Conservation (phyloP, 495 filamentous ascomycete genomes). For the Hypoxylon crocopeplum region DNA sequence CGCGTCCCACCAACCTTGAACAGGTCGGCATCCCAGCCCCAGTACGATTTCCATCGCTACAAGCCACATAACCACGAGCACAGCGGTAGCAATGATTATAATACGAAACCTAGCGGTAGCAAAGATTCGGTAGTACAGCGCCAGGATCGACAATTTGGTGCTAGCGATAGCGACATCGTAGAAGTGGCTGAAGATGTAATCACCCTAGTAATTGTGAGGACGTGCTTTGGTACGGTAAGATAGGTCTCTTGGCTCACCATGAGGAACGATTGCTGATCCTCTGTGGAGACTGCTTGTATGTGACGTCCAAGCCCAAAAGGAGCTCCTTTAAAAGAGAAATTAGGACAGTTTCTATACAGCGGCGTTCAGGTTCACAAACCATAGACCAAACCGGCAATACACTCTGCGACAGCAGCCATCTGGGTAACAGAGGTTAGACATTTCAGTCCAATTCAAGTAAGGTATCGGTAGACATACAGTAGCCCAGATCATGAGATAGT, state of each 20-base stretch:
- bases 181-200: slow-evolving; percentile 43
- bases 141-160: slow-evolving; percentile 41
- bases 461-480: slow-evolving; percentile 24
- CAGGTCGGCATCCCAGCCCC: slow-evolving; percentile 43
- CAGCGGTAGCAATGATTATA: slow-evolving; percentile 16
- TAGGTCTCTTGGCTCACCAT: slow-evolving; percentile 11
- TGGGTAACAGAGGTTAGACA: not conserved
- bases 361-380: slow-evolving; percentile 17
- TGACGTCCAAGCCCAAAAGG: slow-evolving; percentile 38
- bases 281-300: slow-evolving; percentile 22
- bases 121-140: slow-evolving; percentile 41
- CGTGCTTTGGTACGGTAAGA: not conserved
- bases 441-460: not conserved
- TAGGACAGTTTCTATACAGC: not conserved
- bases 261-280: slow-evolving; percentile 18
- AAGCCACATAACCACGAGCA: slow-evolving; percentile 31
- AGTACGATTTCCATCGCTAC: slow-evolving; percentile 40
- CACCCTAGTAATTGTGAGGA: slow-evolving; percentile 20
- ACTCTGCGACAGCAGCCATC: slow-evolving; percentile 35
- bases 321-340: slow-evolving; percentile 17
- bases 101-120: slow-evolving; percentile 22
- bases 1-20: slow-evolving; percentile 44
- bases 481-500: slow-evolving; percentile 40
- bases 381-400: slow-evolving; percentile 34
- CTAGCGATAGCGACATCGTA: slow-evolving; percentile 41